These are phyloP conservation scores for Gentiana straminea DNA, from an alignment of 257 asterid genomes.

Conservation along the genomic window DNA sequence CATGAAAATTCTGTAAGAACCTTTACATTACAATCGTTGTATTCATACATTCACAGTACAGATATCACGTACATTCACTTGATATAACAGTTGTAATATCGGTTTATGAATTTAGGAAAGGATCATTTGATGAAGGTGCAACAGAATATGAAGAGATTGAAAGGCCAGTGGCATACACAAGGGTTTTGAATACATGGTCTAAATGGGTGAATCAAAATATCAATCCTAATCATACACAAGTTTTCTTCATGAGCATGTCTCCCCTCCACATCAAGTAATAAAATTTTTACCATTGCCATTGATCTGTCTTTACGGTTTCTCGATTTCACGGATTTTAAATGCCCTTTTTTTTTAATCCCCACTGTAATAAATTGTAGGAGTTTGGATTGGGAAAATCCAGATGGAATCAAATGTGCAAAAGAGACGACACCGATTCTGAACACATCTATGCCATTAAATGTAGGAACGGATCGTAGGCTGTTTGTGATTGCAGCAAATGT, in stretches of 20 bases:
- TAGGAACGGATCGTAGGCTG: constrained; percentile 53
- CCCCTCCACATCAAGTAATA: constrained; percentile 84
- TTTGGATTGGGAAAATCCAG: constrained; percentile 68
- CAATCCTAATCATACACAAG: constrained; percentile 46
- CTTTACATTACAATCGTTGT: not conserved
- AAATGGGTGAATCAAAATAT: constrained; percentile 57
- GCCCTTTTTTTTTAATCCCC: too few relatives aligned
- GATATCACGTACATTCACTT: too few relatives aligned
- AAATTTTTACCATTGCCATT: not conserved
- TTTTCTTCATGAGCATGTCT: constrained; percentile 93
- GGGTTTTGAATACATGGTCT: constrained; percentile 73
- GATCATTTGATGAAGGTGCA: constrained; percentile 58
- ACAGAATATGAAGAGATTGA: constrained; percentile 56
- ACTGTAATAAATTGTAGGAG: constrained; percentile 32
- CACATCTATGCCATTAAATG: constrained; percentile 44
- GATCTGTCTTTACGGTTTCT: not conserved
- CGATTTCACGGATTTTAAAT: not conserved
- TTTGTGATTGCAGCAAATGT: constrained; percentile 39
- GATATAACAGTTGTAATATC: constrained; percentile 22
- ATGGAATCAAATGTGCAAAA: constrained; percentile 64
- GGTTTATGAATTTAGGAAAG: constrained; percentile 10
- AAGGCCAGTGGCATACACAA: constrained; percentile 49
- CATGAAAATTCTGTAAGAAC: constrained; percentile 70
- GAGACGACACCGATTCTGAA: constrained; percentile 57
- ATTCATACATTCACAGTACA: too few relatives aligned